phyloP scores from a whole-genome alignment of 2,329 filamentous ascomycete genomes.

The Polytolypa hystricis region DNA sequence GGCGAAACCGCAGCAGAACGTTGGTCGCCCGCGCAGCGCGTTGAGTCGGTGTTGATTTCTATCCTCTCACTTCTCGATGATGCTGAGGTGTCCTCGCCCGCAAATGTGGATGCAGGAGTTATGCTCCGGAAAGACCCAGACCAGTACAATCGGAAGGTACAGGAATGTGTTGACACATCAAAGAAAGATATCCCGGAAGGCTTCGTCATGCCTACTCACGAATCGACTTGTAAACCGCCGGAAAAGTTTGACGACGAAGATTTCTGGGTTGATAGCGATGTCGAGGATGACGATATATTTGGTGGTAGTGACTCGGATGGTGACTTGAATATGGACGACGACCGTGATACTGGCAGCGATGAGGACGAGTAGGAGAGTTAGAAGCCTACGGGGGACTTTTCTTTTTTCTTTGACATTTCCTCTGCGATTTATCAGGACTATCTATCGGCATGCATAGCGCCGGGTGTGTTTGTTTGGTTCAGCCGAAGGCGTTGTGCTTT shows the following conservation, averaged over 20 bases:
- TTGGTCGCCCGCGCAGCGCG: slow-evolving; percentile 88
- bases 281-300: slow-evolving; percentile 64
- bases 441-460: background rate
- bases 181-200: slow-evolving; percentile 68
- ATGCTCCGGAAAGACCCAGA: slow-evolving; percentile 64
- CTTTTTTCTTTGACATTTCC: background rate
- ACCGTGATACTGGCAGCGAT: slow-evolving; percentile 43
- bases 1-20: slow-evolving; percentile 83
- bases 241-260: slow-evolving; percentile 49
- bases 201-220: slow-evolving; percentile 70
- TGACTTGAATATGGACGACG: slow-evolving; percentile 35
- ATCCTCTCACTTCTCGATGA: slow-evolving; percentile 87
- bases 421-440: background rate
- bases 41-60: slow-evolving; percentile 88
- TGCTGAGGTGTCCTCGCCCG: slow-evolving; percentile 83
- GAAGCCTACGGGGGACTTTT: background rate
- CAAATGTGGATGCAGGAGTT: slow-evolving; percentile 87
- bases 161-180: slow-evolving; percentile 58
- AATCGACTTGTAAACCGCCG: slow-evolving; percentile 39
- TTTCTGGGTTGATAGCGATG: slow-evolving; percentile 68
- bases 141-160: slow-evolving; percentile 59
- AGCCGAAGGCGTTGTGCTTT: no score
- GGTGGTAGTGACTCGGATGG: slow-evolving; percentile 56
- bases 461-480: no score
- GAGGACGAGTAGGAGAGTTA: slow-evolving; percentile 2